Conservation (phyloP, 345 rosid genomes). For the Melaleuca quinquenervia region DNA sequence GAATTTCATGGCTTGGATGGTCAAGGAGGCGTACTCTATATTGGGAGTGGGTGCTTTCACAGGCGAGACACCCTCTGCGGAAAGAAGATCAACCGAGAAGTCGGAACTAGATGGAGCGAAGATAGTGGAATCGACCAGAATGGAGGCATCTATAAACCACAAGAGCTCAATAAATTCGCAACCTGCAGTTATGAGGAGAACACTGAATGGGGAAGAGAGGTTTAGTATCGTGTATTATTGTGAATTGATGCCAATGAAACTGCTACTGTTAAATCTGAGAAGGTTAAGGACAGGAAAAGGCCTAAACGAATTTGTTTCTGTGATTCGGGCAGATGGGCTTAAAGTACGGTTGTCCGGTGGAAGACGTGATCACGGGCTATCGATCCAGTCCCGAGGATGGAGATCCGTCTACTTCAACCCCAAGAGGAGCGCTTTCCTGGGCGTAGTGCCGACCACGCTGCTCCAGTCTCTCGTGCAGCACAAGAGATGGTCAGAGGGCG, state of each 20-base stretch:
- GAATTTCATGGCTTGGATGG: constrained; percentile 62
- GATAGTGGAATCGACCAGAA: constrained; percentile 1
- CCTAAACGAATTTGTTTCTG: background rate
- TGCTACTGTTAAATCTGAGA: background rate
- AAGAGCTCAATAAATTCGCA: constrained; percentile 38
- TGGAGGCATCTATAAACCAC: constrained; percentile 1
- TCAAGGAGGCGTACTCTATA: constrained; percentile 50
- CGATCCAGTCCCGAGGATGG: constrained; percentile 67
- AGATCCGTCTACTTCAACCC: constrained; percentile 57
- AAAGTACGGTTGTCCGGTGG: constrained; percentile 63
- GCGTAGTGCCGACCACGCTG: constrained; percentile 45
- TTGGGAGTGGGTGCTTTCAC: constrained; percentile 81
- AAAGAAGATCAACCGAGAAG: constrained; percentile 7
- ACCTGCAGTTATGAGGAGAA: constrained; percentile 41
- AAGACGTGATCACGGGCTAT: constrained; percentile 70
- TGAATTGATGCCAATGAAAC: background rate
- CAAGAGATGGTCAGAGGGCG: constrained; percentile 78
- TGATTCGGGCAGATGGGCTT: constrained; percentile 52
- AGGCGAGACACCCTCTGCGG: constrained; percentile 66
- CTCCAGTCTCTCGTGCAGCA: constrained; percentile 57
- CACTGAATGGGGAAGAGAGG: constrained; percentile 79
- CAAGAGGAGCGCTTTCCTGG: constrained; percentile 44
- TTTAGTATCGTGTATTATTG: background rate
- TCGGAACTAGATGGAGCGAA: constrained; percentile 6
- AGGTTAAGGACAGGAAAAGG: background rate